These are phyloP conservation scores for Dictyostelium brefeldianum DNA, from an alignment of 78 protist species.

Conservation along the genomic window DNA sequence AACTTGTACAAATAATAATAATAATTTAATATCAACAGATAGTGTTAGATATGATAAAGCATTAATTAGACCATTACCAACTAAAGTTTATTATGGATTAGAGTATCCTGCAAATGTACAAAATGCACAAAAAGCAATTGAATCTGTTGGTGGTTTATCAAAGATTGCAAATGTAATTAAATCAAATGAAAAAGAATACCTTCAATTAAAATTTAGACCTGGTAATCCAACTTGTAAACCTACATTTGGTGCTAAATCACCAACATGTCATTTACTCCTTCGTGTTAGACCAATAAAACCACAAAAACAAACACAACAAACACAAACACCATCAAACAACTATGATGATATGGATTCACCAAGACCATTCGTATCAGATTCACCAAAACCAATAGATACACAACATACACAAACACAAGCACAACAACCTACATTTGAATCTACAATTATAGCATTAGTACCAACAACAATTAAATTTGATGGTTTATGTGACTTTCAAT, in stretches of 20 bases:
- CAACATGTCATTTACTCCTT: slow-evolving; percentile 44
- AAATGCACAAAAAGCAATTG: slow-evolving; percentile 31
- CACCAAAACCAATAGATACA: background rate
- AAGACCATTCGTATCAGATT: background rate
- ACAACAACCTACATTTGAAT: background rate
- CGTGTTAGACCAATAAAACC: slow-evolving; percentile 23
- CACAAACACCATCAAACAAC: background rate
- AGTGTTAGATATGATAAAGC: slow-evolving; percentile 27
- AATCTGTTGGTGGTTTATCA: slow-evolving; percentile 50
- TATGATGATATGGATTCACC: background rate
- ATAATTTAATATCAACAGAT: background rate
- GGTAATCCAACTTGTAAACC: slow-evolving; percentile 29
- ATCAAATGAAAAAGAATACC: slow-evolving; percentile 26
- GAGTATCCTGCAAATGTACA: slow-evolving; percentile 64
- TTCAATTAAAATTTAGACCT: slow-evolving; percentile 59
- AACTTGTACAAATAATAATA: too few species aligned
- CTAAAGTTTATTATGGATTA: slow-evolving; percentile 39
- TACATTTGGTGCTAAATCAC: slow-evolving; percentile 48
- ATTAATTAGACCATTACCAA: slow-evolving; percentile 14
- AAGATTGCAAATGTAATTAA: slow-evolving; percentile 43
- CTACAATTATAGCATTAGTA: slow-evolving; percentile 48
- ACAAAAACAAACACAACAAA: background rate
- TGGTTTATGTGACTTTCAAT: slow-evolving; percentile 63
- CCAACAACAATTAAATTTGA: slow-evolving; percentile 40
- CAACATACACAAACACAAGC: background rate